A percentile compares a stretch with the other conserved stretches of the same genome.
Conservation (phyloP, 2,329 filamentous ascomycete genomes). For the Hymenoscyphus fructigenus region DNA sequence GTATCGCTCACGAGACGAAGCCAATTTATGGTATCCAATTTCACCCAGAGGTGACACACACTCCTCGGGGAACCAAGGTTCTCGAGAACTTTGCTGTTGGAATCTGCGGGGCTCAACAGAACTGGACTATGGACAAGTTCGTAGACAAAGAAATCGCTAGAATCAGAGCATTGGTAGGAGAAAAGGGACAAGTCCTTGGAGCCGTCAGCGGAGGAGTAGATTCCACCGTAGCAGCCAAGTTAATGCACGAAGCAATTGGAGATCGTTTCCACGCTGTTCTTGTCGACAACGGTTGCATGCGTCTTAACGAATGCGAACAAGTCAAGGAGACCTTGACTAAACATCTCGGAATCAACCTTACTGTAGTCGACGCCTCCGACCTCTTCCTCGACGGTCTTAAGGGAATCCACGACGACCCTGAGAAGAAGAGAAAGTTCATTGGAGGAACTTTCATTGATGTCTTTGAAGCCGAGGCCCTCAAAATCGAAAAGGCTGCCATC, state of each 20-base stretch:
- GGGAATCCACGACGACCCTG: constrained; percentile 73
- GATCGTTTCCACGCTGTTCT: constrained; percentile 79
- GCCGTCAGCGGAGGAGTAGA: constrained; percentile 85
- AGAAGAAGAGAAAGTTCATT: constrained; percentile 90
- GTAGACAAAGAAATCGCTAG: constrained; percentile 75
- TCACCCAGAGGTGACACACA: constrained; percentile 78
- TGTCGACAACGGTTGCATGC: constrained; percentile 82
- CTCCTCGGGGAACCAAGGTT: constrained; percentile 65
- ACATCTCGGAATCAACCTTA: constrained; percentile 86
- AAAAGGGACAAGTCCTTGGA: constrained; percentile 76
- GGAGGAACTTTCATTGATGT: constrained; percentile 76
- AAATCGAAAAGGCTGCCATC: constrained; percentile 70
- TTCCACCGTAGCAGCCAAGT: constrained; percentile 79
- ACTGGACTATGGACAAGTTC: constrained; percentile 88
- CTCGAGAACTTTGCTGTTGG: constrained; percentile 80
- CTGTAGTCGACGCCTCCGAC: constrained; percentile 76
- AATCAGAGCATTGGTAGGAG: constrained; percentile 79
- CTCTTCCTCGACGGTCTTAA: constrained; percentile 74
- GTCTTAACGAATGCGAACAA: constrained; percentile 77
- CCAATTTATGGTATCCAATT: constrained; percentile 73
- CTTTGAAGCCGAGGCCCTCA: constrained; percentile 76
- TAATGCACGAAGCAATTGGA: constrained; percentile 85
- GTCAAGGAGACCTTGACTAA: constrained; percentile 78
- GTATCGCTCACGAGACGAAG: constrained; percentile 69
- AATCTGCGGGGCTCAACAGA: constrained; percentile 73